Evolutionary conservation across 1,284 basidiomycete genomes (phyloP).

Genomic region (Cerrena zonata): DNA sequence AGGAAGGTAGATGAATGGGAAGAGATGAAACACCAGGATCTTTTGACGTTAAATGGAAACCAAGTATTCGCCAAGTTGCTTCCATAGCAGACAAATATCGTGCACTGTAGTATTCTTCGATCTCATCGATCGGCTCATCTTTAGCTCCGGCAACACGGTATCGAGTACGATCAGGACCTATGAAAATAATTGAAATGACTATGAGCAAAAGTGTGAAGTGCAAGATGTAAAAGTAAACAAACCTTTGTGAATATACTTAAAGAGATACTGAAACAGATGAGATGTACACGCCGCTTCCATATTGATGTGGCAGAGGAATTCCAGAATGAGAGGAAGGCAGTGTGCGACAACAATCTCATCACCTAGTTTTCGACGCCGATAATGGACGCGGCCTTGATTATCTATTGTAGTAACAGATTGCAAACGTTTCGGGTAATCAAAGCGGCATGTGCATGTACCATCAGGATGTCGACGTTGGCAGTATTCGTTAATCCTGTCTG

Average conservation of each 20-base stretch:
- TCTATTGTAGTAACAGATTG: slow-evolving; percentile 20
- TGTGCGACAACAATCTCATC: slow-evolving; percentile 31
- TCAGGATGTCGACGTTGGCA: slow-evolving; percentile 11
- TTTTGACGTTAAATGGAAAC: slow-evolving; percentile 28
- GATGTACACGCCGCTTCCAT: slow-evolving; percentile 30
- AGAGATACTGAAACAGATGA: slow-evolving; percentile 33
- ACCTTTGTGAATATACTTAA: slow-evolving; percentile 39
- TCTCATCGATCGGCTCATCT: slow-evolving; percentile 26
- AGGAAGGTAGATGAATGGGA: slow-evolving; percentile 27
- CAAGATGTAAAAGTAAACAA: neutral
- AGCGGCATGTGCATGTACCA: slow-evolving; percentile 21
- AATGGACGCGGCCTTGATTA: slow-evolving; percentile 22
- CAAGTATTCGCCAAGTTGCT: slow-evolving; percentile 32
- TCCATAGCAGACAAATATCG: slow-evolving; percentile 31
- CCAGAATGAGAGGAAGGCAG: slow-evolving; percentile 23
- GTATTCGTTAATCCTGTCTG: no score
- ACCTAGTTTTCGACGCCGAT: slow-evolving; percentile 17
- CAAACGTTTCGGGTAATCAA: slow-evolving; percentile 26
- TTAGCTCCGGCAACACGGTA: slow-evolving; percentile 7
- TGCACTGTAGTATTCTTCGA: slow-evolving; percentile 28
- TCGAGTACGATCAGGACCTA: slow-evolving; percentile 15
- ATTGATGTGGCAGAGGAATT: slow-evolving; percentile 34
- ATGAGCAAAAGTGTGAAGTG: neutral
- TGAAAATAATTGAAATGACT: neutral
- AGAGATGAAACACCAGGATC: slow-evolving; percentile 27